These are phyloP conservation scores for Aureobasidium lini DNA, from an alignment of 2,329 filamentous ascomycete species.

Conservation along the genomic window DNA sequence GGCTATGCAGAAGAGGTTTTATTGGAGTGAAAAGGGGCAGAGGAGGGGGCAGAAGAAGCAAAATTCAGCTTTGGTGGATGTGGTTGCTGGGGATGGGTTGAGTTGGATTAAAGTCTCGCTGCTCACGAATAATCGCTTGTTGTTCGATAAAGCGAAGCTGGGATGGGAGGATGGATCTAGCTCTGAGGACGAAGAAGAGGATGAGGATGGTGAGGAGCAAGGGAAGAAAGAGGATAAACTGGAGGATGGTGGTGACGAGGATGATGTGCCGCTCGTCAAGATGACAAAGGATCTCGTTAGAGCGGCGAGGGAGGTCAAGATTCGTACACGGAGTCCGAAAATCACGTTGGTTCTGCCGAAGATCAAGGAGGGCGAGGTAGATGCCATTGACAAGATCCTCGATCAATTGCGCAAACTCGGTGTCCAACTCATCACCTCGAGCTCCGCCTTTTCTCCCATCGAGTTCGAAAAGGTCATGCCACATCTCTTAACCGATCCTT, in stretches of 20 bases:
- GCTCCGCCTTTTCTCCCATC: not conserved
- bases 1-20: constrained; percentile 51
- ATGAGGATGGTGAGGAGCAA: constrained; percentile 26
- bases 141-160: constrained; percentile 62
- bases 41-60: constrained; percentile 28
- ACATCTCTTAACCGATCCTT: constrained; percentile 33
- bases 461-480: constrained; percentile 22
- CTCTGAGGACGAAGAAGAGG: constrained; percentile 40
- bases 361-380: constrained; percentile 42
- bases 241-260: constrained; percentile 36
- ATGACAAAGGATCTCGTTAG: constrained; percentile 51
- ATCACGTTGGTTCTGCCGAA: constrained; percentile 56
- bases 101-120: constrained; percentile 65
- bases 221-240: constrained; percentile 28
- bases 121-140: constrained; percentile 53
- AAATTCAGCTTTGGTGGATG: constrained; percentile 53
- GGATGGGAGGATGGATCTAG: constrained; percentile 51
- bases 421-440: constrained; percentile 27
- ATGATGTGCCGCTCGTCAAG: constrained; percentile 52
- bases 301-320: constrained; percentile 49
- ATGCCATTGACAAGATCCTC: constrained; percentile 51
- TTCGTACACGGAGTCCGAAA: constrained; percentile 52
- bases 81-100: constrained; percentile 54
- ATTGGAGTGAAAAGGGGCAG: constrained; percentile 30
- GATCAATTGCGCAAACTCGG: constrained; percentile 48